Base-by-base conservation (phyloP, 2,329 filamentous ascomycete genomes). In the Aspergillus sp. region DNA sequence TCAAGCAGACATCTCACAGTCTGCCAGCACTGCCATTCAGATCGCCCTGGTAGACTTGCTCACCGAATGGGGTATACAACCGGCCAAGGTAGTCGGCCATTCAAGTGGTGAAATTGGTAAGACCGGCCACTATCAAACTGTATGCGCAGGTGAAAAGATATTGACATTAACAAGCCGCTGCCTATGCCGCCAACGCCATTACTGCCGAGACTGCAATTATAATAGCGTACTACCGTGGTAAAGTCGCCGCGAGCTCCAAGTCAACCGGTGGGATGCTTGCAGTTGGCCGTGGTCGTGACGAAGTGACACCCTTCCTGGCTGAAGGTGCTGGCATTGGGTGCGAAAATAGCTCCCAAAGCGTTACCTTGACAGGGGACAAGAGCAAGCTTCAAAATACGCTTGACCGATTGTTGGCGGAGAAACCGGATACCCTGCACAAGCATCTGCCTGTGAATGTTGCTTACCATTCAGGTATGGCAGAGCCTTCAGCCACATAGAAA, bases 1-100 rank as follows among this genome's bases (percentile, higher is more conserved):
- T 22, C 19, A 10, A 6, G 19, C 19, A 22, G 19, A 22, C 19
- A 10, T 10, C 10, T 22, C 19, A 2, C 45, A 47, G 24, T 41
- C 46, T 8, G 13, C 47, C 1, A 45, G 41, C 24, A 42, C 44
- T 2, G 43, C 41, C 3, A 19, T 49, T 1, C 46, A 49, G 16
- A 30, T 49, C 10, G 38, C 35, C 6, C 29, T 49, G 4, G 15
- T 47, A 1, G 39, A 43, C 4, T 10, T 38, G 1, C 29, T 49
- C 4, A 13, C 26, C 2, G 14, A 19, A 3, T 32, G 34, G 26
- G 38, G 35, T 0, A 17, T 47, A 14, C 12, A 27, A 3, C 33
- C 40, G 2, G 3, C 29, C 4, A 32, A 33, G 10, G 39, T 44
- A 2, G 33, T 41, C 2, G 43, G 43, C 3, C 43, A 45, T 24